Evolutionary conservation across 192 early-diverging fungal species (phyloP).

Genomic region (Coemansia sp.): DNA sequence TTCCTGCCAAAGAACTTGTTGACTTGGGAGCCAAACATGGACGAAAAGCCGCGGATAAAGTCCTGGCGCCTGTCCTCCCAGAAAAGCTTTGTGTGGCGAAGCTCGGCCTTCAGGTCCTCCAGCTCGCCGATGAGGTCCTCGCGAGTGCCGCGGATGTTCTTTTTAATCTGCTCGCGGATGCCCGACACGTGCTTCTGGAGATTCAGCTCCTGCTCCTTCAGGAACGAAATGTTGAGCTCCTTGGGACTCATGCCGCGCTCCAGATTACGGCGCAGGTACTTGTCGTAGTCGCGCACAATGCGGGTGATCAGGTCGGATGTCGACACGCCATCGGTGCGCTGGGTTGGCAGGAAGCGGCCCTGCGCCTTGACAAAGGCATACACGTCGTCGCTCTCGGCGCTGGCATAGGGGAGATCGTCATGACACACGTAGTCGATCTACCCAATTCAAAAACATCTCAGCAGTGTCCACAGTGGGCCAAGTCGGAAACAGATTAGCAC

Average conservation of each 20-base stretch:
- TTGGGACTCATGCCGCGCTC: constrained; percentile 77
- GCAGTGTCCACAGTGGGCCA: too few species aligned
- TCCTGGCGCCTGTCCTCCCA: constrained; percentile 78
- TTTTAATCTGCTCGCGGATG: constrained; percentile 63
- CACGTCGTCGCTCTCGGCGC: constrained; percentile 66
- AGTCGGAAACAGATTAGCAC: too few species aligned
- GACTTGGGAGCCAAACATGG: constrained; percentile 58
- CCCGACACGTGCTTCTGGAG: constrained; percentile 70
- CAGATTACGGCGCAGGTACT: constrained; percentile 78
- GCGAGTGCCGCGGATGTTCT: constrained; percentile 63
- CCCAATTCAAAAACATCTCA: background rate
- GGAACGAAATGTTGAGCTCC: constrained; percentile 75
- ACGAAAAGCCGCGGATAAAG: constrained; percentile 64
- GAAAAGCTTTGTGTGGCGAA: constrained; percentile 58
- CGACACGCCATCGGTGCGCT: constrained; percentile 77
- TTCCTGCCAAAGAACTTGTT: constrained; percentile 45
- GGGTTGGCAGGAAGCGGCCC: constrained; percentile 58
- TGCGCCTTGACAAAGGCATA: constrained; percentile 78
- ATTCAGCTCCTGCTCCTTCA: constrained; percentile 75
- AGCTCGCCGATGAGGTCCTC: constrained; percentile 61
- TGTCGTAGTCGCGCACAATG: constrained; percentile 80
- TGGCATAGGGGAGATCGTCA: constrained; percentile 73
- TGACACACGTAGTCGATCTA: constrained; percentile 82
- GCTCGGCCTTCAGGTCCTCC: constrained; percentile 60
- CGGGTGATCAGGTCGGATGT: constrained; percentile 81